A percentile compares a stretch with the other conserved stretches of the same genome.
These are phyloP conservation scores for Trichosporon coremiiforme DNA, from an alignment of 1,284 basidiomycete species.

Conservation along the genomic window DNA sequence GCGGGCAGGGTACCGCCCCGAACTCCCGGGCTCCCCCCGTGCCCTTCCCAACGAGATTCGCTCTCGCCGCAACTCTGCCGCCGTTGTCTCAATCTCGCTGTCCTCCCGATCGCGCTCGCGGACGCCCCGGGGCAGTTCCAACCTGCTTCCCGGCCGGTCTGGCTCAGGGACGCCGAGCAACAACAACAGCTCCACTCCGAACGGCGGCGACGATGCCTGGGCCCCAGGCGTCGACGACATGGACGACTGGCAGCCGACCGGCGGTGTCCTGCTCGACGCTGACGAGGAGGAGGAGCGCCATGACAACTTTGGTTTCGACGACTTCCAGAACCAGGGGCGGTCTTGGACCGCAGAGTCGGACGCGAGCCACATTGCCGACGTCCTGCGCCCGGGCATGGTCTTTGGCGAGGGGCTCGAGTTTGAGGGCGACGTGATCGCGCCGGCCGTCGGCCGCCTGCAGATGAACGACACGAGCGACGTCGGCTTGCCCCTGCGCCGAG, in stretches of 20 bases:
- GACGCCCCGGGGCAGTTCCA: conserved; percentile 43
- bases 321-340: conserved; percentile 29
- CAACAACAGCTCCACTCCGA: conserved; percentile 34
- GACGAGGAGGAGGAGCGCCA: conserved; percentile 29
- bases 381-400: conserved; percentile 45
- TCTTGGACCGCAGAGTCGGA: conserved; percentile 34
- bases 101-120: conserved; percentile 50
- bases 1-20: neutral
- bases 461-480: conserved; percentile 33
- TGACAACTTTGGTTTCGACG: conserved; percentile 30
- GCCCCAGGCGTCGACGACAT: conserved; percentile 41
- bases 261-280: conserved; percentile 47
- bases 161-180: conserved; percentile 43
- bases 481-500: conserved; percentile 45
- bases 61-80: conserved; percentile 49
- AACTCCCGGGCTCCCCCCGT: conserved; percentile 36
- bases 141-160: conserved; percentile 33
- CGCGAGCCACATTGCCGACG: conserved; percentile 40
- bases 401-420: conserved; percentile 55
- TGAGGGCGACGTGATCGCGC: conserved; percentile 51
- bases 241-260: conserved; percentile 51
- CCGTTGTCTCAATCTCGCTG: conserved; percentile 51
- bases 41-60: conserved; percentile 23
- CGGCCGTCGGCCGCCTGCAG: conserved; percentile 44
- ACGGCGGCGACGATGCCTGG: conserved; percentile 30